Conservation (phyloP, 768 basidiomycete species). For the Cubamyces sp. region DNA sequence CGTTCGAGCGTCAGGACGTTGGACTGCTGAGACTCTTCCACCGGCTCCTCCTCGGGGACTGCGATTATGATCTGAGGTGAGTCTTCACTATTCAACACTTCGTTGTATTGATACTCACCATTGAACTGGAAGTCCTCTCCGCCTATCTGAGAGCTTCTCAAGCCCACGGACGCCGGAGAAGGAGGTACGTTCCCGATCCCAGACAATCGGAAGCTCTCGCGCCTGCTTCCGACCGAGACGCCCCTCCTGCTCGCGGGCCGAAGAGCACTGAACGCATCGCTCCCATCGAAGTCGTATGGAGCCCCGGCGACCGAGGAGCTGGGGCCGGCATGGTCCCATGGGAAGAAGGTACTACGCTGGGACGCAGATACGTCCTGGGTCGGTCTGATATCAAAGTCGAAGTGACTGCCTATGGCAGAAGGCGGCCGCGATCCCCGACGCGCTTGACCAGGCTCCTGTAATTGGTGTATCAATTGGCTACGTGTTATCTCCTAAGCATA, state of each 20-base stretch:
- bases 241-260: slow-evolving; percentile 47
- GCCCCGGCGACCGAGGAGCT: slow-evolving; percentile 57
- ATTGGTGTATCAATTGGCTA: neutral
- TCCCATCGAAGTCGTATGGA: slow-evolving; percentile 41
- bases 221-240: slow-evolving; percentile 53
- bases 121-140: slow-evolving; percentile 73
- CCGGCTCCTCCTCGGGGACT: slow-evolving; percentile 35
- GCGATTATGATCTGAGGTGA: too few relatives aligned
- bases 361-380: slow-evolving; percentile 50
- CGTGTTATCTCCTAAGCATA: neutral
- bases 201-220: slow-evolving; percentile 58
- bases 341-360: slow-evolving; percentile 73
- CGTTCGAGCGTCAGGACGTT: slow-evolving; percentile 67
- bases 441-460: slow-evolving; percentile 82
- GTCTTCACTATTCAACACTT: too few relatives aligned
- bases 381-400: slow-evolving; percentile 48
- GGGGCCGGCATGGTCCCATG: slow-evolving; percentile 79
- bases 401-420: slow-evolving; percentile 52
- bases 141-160: slow-evolving; percentile 44
- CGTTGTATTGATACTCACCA: slow-evolving; percentile 43
- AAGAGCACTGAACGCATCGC: slow-evolving; percentile 44
- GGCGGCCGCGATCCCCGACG: slow-evolving; percentile 67
- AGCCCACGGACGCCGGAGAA: slow-evolving; percentile 52
- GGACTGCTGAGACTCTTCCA: slow-evolving; percentile 54
- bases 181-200: slow-evolving; percentile 42